Conservation (phyloP, 2,329 filamentous ascomycete species). For the Phoma sp. region DNA sequence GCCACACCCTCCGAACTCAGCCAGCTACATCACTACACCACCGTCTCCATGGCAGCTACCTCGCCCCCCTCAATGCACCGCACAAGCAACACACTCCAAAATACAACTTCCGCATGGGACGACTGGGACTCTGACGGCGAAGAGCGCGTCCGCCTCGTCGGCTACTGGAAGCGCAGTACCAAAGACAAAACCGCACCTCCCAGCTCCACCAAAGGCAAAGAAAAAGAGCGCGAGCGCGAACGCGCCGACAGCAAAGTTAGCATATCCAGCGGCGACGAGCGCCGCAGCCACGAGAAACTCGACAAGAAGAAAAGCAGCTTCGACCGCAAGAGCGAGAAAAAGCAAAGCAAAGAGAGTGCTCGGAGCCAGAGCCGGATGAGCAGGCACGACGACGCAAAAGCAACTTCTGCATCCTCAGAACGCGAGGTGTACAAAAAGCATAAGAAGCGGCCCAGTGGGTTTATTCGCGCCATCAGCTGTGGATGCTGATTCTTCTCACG, state of each 20-base stretch:
- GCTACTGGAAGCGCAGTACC: conserved; percentile 28
- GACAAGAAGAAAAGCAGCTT: conserved; percentile 21
- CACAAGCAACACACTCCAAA: conserved; percentile 35
- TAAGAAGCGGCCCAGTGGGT: conserved; percentile 33
- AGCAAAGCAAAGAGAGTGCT: conserved; percentile 21
- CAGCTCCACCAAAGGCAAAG: conserved; percentile 7
- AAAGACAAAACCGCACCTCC: conserved; percentile 5
- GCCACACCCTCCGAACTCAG: conserved; percentile 38
- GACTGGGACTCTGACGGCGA: conserved; percentile 45
- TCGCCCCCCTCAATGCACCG: conserved; percentile 24
- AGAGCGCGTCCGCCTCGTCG: conserved; percentile 38
- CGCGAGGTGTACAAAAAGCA: conserved; percentile 26
- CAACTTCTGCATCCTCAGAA: background rate
- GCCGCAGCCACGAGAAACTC: conserved; percentile 8
- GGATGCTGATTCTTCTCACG: conserved; percentile 16
- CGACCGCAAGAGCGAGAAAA: conserved; percentile 21
- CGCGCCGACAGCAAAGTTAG: conserved; percentile 16
- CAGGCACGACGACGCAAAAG: conserved; percentile 10
- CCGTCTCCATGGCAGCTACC: conserved; percentile 21
- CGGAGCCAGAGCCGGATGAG: conserved; percentile 4
- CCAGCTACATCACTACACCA: conserved; percentile 30
- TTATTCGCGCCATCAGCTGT: conserved; percentile 44
- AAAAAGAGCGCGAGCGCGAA: conserved; percentile 12
- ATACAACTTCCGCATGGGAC: conserved; percentile 45
- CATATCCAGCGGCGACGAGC: conserved; percentile 9